These are phyloP conservation scores for Metschnikowia matae DNA, from an alignment of 805 yeast genomes.

Conservation along the genomic window DNA sequence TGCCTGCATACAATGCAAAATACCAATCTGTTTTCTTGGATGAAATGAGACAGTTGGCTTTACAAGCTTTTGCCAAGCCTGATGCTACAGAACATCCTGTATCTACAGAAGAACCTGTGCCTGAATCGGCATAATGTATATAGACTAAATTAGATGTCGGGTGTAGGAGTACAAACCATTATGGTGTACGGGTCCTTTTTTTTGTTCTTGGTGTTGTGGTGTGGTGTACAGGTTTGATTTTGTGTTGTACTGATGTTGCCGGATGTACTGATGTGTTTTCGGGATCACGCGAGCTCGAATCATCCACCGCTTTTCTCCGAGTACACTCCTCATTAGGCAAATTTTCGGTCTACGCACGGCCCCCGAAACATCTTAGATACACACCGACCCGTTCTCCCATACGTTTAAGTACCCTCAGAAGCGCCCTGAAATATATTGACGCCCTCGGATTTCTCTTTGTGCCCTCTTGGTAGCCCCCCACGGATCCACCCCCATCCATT, in stretches of 20 bases:
- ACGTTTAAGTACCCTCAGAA: neutral
- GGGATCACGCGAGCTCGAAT: neutral
- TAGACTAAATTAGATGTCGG: neutral
- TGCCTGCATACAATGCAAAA: slow-evolving; percentile 58
- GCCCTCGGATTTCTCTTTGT: neutral
- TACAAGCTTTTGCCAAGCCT: slow-evolving; percentile 29
- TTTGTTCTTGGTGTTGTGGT: too few species aligned
- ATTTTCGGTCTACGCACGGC: slow-evolving; percentile 1
- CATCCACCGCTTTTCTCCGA: neutral
- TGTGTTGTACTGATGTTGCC: too few species aligned
- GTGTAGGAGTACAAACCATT: neutral
- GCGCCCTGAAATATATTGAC: too few species aligned
- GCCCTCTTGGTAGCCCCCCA: neutral
- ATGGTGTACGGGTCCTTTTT: neutral
- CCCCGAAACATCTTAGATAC: neutral
- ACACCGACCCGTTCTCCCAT: too few species aligned
- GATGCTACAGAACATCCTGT: slow-evolving; percentile 8
- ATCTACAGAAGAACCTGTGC: neutral
- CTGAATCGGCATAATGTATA: neutral
- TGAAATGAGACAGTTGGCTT: slow-evolving; percentile 45
- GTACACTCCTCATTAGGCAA: slow-evolving; percentile 2
- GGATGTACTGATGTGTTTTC: too few species aligned
- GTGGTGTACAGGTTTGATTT: neutral
- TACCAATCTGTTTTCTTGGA: slow-evolving; percentile 66
- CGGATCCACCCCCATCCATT: neutral